A percentile compares a stretch with the other conserved stretches of the same genome.
These are phyloP conservation scores for Cadophora malorum DNA, from an alignment of 2,329 filamentous ascomycete genomes.

Conservation along the genomic window DNA sequence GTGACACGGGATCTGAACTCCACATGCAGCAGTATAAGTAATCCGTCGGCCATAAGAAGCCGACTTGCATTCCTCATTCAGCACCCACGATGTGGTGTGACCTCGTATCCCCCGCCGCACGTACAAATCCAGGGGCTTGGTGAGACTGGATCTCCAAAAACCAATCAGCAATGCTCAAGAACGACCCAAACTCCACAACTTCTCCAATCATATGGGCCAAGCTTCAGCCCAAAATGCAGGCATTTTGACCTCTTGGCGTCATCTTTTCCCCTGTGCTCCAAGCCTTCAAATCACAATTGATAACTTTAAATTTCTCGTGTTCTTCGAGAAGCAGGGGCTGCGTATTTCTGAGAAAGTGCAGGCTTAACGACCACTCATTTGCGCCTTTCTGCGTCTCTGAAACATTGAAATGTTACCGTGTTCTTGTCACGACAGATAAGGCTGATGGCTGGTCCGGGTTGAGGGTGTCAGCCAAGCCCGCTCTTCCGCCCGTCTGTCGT, in stretches of 20 bases:
- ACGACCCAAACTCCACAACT: background rate
- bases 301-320: constrained; percentile 8
- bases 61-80: constrained; percentile 15
- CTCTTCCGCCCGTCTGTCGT: background rate
- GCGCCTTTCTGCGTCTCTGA: background rate
- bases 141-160: background rate
- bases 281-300: background rate
- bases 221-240: background rate
- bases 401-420: constrained; percentile 2
- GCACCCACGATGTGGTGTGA: background rate
- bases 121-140: background rate
- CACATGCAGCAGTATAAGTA: background rate
- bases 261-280: constrained; percentile 2
- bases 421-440: background rate
- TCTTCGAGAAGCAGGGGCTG: background rate
- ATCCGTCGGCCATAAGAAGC: background rate
- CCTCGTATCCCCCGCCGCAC: constrained; percentile 18
- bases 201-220: background rate
- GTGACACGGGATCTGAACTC: background rate
- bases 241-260: background rate
- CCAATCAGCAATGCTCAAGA: background rate
- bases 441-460: background rate
- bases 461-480: background rate
- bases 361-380: background rate
- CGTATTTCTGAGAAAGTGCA: background rate